Conservation (phyloP, 768 basidiomycete genomes). For the Lepiota brunneoincarnata region DNA sequence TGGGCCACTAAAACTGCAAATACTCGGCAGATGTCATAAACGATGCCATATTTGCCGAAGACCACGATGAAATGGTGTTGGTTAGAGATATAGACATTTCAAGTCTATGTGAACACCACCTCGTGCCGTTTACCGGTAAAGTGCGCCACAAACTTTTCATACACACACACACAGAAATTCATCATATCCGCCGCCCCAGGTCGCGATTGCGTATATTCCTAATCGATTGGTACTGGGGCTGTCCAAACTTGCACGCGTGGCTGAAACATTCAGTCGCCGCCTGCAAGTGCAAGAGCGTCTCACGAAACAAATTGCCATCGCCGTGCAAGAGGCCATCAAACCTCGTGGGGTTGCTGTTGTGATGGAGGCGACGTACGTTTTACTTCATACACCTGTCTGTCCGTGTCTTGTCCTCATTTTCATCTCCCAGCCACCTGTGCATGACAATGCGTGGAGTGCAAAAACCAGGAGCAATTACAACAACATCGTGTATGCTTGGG, state of each 20-base stretch:
- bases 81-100: conserved; percentile 97
- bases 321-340: conserved; percentile 97
- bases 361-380: conserved; percentile 92
- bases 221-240: conserved; percentile 92
- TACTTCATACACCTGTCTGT: not conserved
- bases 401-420: not conserved
- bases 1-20: conserved; percentile 11
- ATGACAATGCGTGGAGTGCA: conserved; percentile 99
- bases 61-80: conserved; percentile 99
- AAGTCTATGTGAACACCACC: conserved; percentile 96
- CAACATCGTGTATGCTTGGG: conserved; percentile 97
- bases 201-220: conserved; percentile 97
- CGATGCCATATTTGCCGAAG: conserved; percentile 96
- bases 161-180: conserved; percentile 15
- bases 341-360: conserved; percentile 98
- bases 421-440: conserved; percentile 75
- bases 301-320: conserved; percentile 95
- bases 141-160: conserved; percentile 40
- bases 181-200: conserved; percentile 39
- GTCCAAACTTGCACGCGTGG: conserved; percentile 95
- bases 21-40: conserved; percentile 84
- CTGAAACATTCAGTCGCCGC: conserved; percentile 94
- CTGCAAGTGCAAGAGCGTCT: conserved; percentile 97
- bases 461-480: conserved; percentile 93
- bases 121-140: conserved; percentile 97